Conservation (phyloP, 805 yeast species). For the Nakazawaea ambrosiae region DNA sequence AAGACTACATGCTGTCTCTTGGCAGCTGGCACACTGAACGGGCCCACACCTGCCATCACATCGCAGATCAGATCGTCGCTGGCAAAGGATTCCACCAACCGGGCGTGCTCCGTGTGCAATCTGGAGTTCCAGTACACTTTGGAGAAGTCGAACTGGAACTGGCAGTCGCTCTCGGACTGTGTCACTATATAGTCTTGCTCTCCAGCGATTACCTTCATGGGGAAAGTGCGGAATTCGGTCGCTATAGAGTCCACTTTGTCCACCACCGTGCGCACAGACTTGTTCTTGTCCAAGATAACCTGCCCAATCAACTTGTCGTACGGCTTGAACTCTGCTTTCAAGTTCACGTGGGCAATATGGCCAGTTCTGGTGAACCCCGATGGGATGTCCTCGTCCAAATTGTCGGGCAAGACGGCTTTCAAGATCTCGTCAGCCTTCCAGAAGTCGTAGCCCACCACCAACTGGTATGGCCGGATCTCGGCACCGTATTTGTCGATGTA, state of each 20-base stretch:
- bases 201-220: slow-evolving; percentile 92
- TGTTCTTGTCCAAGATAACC: slow-evolving; percentile 82
- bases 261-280: slow-evolving; percentile 79
- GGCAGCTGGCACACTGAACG: slow-evolving; percentile 95
- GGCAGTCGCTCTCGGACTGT: slow-evolving; percentile 83
- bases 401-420: slow-evolving; percentile 67
- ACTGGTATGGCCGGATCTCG: slow-evolving; percentile 41
- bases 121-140: slow-evolving; percentile 98
- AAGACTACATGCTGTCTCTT: slow-evolving; percentile 72
- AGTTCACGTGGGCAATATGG: slow-evolving; percentile 88
- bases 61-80: slow-evolving; percentile 79
- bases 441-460: slow-evolving; percentile 61
- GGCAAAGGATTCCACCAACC: slow-evolving; percentile 56
- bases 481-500: slow-evolving; percentile 43
- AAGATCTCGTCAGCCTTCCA: slow-evolving; percentile 91
- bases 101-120: slow-evolving; percentile 85
- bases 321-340: slow-evolving; percentile 79
- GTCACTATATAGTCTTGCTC: slow-evolving; percentile 67
- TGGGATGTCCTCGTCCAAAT: slow-evolving; percentile 66
- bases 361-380: slow-evolving; percentile 92
- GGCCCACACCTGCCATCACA: slow-evolving; percentile 98
- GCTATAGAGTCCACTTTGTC: slow-evolving; percentile 85
- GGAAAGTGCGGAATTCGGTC: slow-evolving; percentile 83
- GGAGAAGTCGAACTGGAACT: slow-evolving; percentile 80
- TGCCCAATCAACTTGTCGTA: slow-evolving; percentile 80